These are phyloP conservation scores for Picea sitchensis DNA, from an alignment of 75 land plant genomes.

Conservation along the genomic window DNA sequence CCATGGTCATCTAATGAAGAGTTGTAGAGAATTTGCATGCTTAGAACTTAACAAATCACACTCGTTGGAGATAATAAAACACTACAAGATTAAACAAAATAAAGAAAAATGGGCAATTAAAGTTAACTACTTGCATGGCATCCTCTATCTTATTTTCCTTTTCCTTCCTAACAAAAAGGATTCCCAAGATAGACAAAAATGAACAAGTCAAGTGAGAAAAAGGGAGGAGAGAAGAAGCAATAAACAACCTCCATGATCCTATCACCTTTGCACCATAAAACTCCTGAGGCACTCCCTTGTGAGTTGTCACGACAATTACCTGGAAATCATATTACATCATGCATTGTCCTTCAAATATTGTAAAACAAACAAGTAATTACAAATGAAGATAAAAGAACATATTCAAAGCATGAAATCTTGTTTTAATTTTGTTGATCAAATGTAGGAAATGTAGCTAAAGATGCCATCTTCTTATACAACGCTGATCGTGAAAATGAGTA, in stretches of 20 bases:
- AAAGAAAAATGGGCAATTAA: neutral
- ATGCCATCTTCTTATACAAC: neutral
- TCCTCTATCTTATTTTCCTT: neutral
- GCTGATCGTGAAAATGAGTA: neutral
- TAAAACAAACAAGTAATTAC: neutral
- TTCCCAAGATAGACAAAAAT: no score
- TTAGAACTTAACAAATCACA: neutral
- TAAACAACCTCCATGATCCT: slow-evolving; percentile 85
- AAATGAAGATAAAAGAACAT: neutral
- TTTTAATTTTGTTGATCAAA: neutral
- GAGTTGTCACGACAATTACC: slow-evolving; percentile 98
- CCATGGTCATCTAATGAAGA: neutral
- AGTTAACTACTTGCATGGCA: neutral
- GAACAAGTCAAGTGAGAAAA: neutral
- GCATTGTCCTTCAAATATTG: neutral
- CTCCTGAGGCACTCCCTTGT: slow-evolving; percentile 95
- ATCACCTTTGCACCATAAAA: slow-evolving; percentile 93
- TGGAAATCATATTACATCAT: slow-evolving; percentile 17
- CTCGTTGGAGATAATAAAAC: neutral
- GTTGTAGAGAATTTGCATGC: neutral
- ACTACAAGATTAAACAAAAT: neutral
- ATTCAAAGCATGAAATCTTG: neutral
- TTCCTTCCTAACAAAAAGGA: neutral
- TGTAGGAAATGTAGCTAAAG: neutral
- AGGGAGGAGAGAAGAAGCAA: neutral